Evolutionary conservation across 2,329 filamentous ascomycete genomes (phyloP), one percentile per base, ranked within the genome.

Genomic region (Orbilia oligospora): DNA sequence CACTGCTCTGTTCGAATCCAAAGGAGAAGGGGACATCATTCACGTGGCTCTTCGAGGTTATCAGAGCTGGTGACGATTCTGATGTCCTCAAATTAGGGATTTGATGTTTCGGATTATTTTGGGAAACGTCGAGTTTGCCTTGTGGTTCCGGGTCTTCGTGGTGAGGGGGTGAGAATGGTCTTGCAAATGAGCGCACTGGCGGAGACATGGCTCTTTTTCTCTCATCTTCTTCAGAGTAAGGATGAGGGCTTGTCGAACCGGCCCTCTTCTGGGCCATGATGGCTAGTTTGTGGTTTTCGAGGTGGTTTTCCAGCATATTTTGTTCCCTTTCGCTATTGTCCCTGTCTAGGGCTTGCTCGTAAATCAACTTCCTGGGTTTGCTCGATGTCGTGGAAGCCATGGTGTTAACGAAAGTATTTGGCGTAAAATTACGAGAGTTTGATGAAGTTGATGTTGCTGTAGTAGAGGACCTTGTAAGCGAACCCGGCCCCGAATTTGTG

Each of bases 381-480:
- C 72, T 81, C 10, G 80, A 69, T n/a, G 56, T 53, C 10, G 68
- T 36, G 5, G 78, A 70, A 70, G 24, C 55, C 46, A 77, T 55
- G 18, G 58, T 10, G 48, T 51, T 61, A n/a, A 65, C 73, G 22
- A 69, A 49, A 48, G 18, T 36, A 20, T 64, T 70, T 0, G 73
- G 58, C 8, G 56, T 46, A 24, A 73, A 79, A 27, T 66, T 71
- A 46, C 64, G 67, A 63, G 72, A 80, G 68, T 27, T 80, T 18
- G 65, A 78, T 46, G 36, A 81, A 66, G 56, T 87, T 0, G 95
- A 97, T 0, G 94, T 97, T 2, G 93, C 94, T 5, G 94, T 93
- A 0, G 94, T 97, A 0, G 95, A 97, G 70, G 90, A 91, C 30
- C 93, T 90, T 27, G 89, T 89, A 46, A 90, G 88, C 0, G 90